Conservation (phyloP, 805 yeast genomes). For the Saturnispora halmiae region DNA sequence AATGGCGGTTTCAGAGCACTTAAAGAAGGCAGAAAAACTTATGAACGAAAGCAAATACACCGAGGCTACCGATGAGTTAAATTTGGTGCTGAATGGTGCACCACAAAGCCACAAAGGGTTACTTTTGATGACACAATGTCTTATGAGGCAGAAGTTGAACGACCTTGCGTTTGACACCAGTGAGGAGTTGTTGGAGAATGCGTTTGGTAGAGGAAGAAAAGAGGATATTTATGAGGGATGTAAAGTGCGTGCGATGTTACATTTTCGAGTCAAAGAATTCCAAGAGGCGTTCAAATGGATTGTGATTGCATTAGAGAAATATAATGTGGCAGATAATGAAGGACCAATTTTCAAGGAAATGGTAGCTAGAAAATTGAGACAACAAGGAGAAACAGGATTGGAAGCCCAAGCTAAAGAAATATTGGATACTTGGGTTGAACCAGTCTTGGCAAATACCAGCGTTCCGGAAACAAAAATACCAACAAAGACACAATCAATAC, state of each 20-base stretch:
- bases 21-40: conserved; percentile 28
- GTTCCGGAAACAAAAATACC: background rate
- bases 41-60: conserved; percentile 31
- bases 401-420: conserved; percentile 3
- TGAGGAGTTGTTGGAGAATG: conserved; percentile 33
- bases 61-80: conserved; percentile 35
- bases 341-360: conserved; percentile 40
- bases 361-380: conserved; percentile 26
- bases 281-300: conserved; percentile 35
- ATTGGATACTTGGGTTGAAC: background rate
- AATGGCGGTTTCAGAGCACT: too few species aligned
- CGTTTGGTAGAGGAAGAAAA: conserved; percentile 38
- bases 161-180: conserved; percentile 42
- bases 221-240: conserved; percentile 39
- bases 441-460: too few species aligned
- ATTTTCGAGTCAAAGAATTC: conserved; percentile 36
- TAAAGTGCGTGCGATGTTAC: conserved; percentile 41
- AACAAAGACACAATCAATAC: background rate
- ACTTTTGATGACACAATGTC: conserved; percentile 40
- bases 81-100: conserved; percentile 33
- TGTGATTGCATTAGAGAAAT: conserved; percentile 33
- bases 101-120: conserved; percentile 40
- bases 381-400: conserved; percentile 24
- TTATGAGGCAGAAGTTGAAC: conserved; percentile 38
- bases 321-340: conserved; percentile 36